Conservation (phyloP, 768 basidiomycete genomes). For the Coprinopsis marcescibilis region DNA sequence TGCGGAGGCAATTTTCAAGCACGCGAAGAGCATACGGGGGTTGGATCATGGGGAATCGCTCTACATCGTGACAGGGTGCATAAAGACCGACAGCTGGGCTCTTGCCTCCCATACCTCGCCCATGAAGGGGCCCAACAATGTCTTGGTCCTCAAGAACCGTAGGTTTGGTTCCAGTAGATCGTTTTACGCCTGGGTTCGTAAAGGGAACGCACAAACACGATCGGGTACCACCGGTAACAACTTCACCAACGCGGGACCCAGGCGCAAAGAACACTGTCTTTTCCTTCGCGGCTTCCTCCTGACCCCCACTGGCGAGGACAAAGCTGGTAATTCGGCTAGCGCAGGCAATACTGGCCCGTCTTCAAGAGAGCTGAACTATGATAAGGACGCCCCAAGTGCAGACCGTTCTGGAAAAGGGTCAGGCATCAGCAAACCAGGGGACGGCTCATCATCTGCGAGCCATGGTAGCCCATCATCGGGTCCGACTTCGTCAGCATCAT, state of each 20-base stretch:
- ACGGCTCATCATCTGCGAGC: too few species aligned
- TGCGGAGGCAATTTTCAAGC: neutral
- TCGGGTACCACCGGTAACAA: neutral
- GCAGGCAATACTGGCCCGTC: neutral
- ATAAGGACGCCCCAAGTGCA: too few species aligned
- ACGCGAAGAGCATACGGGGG: neutral
- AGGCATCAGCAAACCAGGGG: too few species aligned
- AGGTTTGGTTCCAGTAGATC: neutral
- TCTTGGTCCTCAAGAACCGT: neutral
- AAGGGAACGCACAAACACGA: neutral
- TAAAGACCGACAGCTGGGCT: slow-evolving; percentile 1
- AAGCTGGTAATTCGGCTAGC: neutral
- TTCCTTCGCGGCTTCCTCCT: neutral
- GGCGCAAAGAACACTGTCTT: neutral
- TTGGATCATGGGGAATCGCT: neutral
- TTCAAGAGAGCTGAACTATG: neutral
- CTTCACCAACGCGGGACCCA: neutral
- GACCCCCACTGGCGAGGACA: neutral
- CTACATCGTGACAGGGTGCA: neutral
- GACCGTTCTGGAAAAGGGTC: too few species aligned
- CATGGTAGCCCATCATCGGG: too few species aligned
- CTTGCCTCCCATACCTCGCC: neutral
- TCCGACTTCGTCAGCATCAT: too few species aligned
- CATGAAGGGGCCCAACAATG: neutral
- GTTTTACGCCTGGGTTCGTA: neutral